These are phyloP conservation scores for Corniculantispora saksenae DNA, from an alignment of 2,329 filamentous ascomycete species.

Conservation along the genomic window DNA sequence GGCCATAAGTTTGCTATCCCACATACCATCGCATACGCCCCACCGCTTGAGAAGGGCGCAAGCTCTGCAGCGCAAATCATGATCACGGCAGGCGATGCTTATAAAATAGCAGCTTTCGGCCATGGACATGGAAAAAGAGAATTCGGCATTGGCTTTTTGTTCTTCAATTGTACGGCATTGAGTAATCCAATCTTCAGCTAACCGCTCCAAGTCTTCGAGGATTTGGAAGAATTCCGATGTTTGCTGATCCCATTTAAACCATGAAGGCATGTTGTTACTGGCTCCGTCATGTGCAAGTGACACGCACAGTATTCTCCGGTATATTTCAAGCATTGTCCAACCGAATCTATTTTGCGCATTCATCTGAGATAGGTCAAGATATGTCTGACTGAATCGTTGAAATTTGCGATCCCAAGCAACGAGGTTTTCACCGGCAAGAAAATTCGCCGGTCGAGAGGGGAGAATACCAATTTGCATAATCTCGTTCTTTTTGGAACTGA, in stretches of 20 bases:
- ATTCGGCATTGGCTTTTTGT: background rate
- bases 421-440: background rate
- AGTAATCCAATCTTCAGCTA: background rate
- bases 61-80: background rate
- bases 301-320: background rate
- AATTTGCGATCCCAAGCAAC: background rate
- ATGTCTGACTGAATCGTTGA: background rate
- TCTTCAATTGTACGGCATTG: background rate
- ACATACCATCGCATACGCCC: background rate
- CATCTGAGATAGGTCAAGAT: background rate
- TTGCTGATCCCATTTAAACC: background rate
- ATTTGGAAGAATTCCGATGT: background rate
- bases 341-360: background rate
- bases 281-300: background rate
- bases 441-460: background rate
- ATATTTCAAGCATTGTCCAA: background rate
- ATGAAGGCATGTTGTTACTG: too few species aligned
- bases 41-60: background rate
- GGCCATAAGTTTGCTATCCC: background rate
- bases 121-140: background rate
- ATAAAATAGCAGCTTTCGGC: background rate
- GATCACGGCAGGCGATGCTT: background rate
- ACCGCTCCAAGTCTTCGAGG: background rate
- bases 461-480: background rate
- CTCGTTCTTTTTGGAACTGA: background rate